phyloP scores from a whole-genome alignment of 805 yeast genomes.

The Metschnikowia similis region DNA sequence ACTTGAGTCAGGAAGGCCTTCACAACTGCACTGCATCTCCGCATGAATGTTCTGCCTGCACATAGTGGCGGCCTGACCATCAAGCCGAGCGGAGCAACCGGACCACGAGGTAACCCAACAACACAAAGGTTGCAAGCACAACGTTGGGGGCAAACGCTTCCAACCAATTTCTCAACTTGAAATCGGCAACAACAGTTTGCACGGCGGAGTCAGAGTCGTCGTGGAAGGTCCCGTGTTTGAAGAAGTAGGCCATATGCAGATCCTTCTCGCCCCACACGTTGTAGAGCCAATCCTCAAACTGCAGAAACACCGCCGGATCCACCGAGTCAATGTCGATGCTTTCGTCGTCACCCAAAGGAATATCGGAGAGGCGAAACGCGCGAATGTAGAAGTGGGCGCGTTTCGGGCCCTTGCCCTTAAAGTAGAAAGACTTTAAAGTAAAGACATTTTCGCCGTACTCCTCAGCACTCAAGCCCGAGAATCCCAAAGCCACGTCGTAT shows the following conservation, averaged over 20 bases:
- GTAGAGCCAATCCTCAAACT: conserved; percentile 73
- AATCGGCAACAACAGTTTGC: conserved; percentile 15
- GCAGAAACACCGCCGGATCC: conserved; percentile 36
- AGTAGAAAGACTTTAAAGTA: conserved; percentile 58
- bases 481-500: conserved; percentile 82
- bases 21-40: too few relatives aligned
- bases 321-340: conserved; percentile 43
- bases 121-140: conserved; percentile 4
- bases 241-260: conserved; percentile 57
- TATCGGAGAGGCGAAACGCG: conserved; percentile 51
- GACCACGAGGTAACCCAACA: background rate
- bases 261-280: conserved; percentile 79
- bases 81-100: background rate
- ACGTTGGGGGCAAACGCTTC: conserved; percentile 12
- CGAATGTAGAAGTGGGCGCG: conserved; percentile 62
- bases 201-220: conserved; percentile 24
- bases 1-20: too few relatives aligned
- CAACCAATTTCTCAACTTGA: conserved; percentile 10
- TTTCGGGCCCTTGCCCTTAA: conserved; percentile 70
- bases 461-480: conserved; percentile 59
- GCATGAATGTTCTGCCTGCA: background rate
- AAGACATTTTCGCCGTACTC: conserved; percentile 77
- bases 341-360: conserved; percentile 48
- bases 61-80: background rate
- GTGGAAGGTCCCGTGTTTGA: conserved; percentile 49